Evolutionary conservation across 805 yeast species (phyloP), one percentile per base, ranked within the genome.

Genomic region (Hanseniaspora nectarophila): DNA sequence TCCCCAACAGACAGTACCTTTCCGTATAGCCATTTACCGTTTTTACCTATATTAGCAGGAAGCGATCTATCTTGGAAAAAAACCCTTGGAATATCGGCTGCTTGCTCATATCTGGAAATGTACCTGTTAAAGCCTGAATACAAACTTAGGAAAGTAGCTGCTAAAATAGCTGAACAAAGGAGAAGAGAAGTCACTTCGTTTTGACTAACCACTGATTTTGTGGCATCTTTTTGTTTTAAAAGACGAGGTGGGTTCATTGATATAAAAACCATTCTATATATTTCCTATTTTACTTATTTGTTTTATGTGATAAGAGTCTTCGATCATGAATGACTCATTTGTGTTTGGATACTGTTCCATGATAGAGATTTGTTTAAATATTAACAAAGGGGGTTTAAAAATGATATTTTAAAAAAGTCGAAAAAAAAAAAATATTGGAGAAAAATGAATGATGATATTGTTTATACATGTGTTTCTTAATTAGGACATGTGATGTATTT

Each of bases 1-100:
- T 89, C 97, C 0, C 96, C 96, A 0, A 89, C 97, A 2, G 92
- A 72, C 0, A 95, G 84, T 4, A 89, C 96, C 55, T 73, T 73
- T 0, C 97, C 97, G 34, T 70, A 69, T 5, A 81, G 56, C 59
- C 74, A 73, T 31, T 73, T 64, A 12, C 53, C 53, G 38, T 49
- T 49, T 21, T 49, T 42, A 15, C 53, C 53, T 7, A 49, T 42
- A 15, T 49, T 49, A 15, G 29, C 12, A 9, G 42, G 18, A 3
- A n/a, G 13, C 8, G 18, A 21, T 24, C 53, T 40, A 34, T 63
- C 67, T 15, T 72, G 69, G 54, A 78, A 73, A 38, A 67, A 65
- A 2, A 59, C 48, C 16, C 61, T 59, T 1, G 86, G 85, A n/a
- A 82, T 72, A 21, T 73, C 73, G 12, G 62, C 54, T 0, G 77